Percentiles rank a stretch among this genome's conserved stretches.
phyloP scores from a whole-genome alignment of 768 basidiomycete genomes.

The Jaapia argillacea region DNA sequence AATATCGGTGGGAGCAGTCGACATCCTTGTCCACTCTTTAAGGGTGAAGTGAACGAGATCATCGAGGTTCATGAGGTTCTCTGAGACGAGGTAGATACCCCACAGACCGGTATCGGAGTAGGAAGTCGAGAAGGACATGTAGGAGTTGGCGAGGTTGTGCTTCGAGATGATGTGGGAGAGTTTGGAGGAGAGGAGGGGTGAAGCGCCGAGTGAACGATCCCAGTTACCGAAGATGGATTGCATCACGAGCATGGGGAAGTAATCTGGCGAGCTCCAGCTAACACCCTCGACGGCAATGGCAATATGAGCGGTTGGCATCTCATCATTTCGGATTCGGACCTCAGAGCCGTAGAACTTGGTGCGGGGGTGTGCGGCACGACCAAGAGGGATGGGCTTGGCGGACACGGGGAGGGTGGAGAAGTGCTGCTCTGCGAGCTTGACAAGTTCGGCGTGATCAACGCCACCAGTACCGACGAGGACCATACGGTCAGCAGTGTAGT shows the following conservation, averaged over 20 bases:
- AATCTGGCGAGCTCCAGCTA: conserved; percentile 95
- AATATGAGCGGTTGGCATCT: conserved; percentile 79
- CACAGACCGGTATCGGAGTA: conserved; percentile 99
- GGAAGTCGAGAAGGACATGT: conserved; percentile 98
- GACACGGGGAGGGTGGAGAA: conserved; percentile 88
- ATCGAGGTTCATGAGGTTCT: conserved; percentile 90
- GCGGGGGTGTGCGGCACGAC: conserved; percentile 65
- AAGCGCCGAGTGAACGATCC: conserved; percentile 92
- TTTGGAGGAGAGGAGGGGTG: conserved; percentile 80
- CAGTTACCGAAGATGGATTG: conserved; percentile 98
- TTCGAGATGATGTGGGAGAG: conserved; percentile 85
- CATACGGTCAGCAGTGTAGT: conserved; percentile 99
- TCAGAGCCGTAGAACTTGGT: conserved; percentile 89
- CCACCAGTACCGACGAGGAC: conserved; percentile 96
- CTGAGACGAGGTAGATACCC: conserved; percentile 96
- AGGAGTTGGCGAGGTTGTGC: conserved; percentile 97
- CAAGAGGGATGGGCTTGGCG: conserved; percentile 79
- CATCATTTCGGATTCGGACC: conserved; percentile 92
- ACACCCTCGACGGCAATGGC: conserved; percentile 98
- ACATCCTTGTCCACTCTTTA: conserved; percentile 94
- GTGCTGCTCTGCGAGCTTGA: conserved; percentile 91
- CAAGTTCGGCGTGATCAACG: conserved; percentile 84
- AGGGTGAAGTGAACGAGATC: conserved; percentile 92
- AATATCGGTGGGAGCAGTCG: conserved; percentile 66
- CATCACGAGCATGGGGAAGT: conserved; percentile 99